Evolutionary conservation across 805 yeast genomes (phyloP).

Genomic region (Myxozyma sirexii): DNA sequence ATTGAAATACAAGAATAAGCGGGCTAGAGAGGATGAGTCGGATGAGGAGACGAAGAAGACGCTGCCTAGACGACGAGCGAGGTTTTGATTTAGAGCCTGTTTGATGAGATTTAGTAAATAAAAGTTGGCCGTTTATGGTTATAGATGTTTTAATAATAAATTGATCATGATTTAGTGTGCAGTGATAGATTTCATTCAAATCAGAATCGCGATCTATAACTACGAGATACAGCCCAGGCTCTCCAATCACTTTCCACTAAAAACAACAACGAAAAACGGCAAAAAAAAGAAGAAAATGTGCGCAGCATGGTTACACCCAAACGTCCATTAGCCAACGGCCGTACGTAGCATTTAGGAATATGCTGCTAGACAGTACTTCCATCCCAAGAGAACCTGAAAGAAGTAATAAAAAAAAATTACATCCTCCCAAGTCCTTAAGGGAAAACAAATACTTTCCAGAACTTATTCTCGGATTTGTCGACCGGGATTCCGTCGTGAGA

Average conservation of each 20-base stretch:
- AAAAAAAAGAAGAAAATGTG: conserved; percentile 56
- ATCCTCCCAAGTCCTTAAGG: too few species aligned
- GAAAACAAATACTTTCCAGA: conserved; percentile 48
- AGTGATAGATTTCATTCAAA: too few species aligned
- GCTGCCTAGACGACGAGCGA: conserved; percentile 15
- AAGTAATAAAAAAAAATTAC: too few species aligned
- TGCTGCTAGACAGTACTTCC: conserved; percentile 75
- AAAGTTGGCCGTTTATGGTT: too few species aligned
- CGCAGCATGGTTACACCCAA: conserved; percentile 99
- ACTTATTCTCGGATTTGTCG: conserved; percentile 89
- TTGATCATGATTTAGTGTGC: too few species aligned
- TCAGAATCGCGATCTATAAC: background rate
- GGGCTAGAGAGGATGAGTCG: conserved; percentile 55
- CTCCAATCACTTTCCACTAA: background rate
- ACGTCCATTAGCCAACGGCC: conserved; percentile 90
- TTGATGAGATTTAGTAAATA: background rate
- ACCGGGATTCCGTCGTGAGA: conserved; percentile 66
- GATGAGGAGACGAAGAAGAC: conserved; percentile 37
- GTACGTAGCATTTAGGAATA: conserved; percentile 99
- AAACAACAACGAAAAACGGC: background rate
- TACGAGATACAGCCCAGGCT: background rate
- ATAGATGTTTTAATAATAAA: too few species aligned
- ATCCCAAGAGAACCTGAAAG: too few species aligned
- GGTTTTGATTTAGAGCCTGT: conserved; percentile 3
- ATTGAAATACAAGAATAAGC: conserved; percentile 75